These are phyloP conservation scores for Astraeus odoratus DNA, from an alignment of 768 basidiomycete genomes.

Conservation along the genomic window DNA sequence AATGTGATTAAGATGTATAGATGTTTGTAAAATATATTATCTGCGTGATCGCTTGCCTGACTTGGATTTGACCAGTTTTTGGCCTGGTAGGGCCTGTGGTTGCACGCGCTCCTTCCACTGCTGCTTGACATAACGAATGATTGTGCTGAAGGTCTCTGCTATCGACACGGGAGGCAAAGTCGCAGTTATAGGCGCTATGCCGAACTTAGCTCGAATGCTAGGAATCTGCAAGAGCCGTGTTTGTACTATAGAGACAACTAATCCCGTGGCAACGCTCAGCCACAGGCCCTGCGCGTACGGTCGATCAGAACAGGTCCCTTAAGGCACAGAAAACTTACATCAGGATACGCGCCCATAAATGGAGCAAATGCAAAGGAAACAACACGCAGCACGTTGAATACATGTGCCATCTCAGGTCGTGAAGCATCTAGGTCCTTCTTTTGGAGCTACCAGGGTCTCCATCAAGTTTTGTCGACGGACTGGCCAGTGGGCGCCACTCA, in stretches of 20 bases:
- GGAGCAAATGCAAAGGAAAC: constrained; percentile 46
- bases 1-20: not conserved
- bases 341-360: constrained; percentile 53
- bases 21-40: not conserved
- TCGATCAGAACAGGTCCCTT: not conserved
- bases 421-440: constrained; percentile 49
- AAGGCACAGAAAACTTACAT: constrained; percentile 39
- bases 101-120: not conserved
- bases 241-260: constrained; percentile 40
- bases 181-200: constrained; percentile 21
- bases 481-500: constrained; percentile 31
- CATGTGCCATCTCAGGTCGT: constrained; percentile 52
- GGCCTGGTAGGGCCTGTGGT: not conserved
- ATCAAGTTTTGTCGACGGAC: constrained; percentile 1
- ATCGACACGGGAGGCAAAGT: constrained; percentile 20
- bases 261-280: constrained; percentile 50
- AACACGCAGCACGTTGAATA: constrained; percentile 60
- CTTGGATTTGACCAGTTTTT: not conserved
- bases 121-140: not conserved
- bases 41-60: not conserved
- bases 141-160: constrained; percentile 15
- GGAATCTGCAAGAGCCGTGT: constrained; percentile 37
- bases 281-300: constrained; percentile 42
- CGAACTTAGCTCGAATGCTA: constrained; percentile 33
- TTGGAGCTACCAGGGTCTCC: constrained; percentile 28